Evolutionary conservation across 2,329 filamentous ascomycete genomes (phyloP).

Genomic region (Stylonectria norvegica): DNA sequence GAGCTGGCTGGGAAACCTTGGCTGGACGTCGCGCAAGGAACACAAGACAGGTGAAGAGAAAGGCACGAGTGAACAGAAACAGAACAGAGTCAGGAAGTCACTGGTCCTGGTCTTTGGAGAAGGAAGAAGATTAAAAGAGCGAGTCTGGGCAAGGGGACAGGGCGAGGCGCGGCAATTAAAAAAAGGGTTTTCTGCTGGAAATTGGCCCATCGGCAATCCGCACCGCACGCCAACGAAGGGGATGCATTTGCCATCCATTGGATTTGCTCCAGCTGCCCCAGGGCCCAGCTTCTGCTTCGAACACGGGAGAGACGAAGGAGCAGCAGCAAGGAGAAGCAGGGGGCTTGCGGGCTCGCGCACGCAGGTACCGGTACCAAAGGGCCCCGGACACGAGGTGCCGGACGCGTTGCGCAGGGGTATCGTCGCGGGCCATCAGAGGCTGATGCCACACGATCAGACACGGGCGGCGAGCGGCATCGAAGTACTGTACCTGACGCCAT

Average conservation of each 20-base stretch:
- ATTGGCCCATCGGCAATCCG: constrained; percentile 24
- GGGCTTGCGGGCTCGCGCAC: not conserved
- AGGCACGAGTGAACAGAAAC: constrained; percentile 9
- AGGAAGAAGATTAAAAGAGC: constrained; percentile 16
- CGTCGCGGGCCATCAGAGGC: no score
- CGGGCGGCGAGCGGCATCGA: no score
- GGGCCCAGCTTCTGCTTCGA: no score
- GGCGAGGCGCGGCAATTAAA: constrained; percentile 33
- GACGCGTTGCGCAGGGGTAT: no score
- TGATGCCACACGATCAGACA: no score
- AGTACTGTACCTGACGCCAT: constrained; percentile 1
- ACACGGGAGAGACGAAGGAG: no score
- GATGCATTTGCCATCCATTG: constrained; percentile 5
- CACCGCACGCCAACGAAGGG: constrained; percentile 20
- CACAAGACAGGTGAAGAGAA: constrained; percentile 18
- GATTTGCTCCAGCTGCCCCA: no score
- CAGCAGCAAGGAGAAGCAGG: not conserved
- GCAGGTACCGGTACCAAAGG: constrained; percentile 17
- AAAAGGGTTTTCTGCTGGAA: constrained; percentile 26
- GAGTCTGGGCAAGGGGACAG: constrained; percentile 4
- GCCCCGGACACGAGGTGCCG: not conserved
- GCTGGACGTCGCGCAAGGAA: constrained; percentile 19
- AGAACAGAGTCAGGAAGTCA: constrained; percentile 1
- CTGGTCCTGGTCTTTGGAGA: constrained; percentile 15
- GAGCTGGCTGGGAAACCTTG: constrained; percentile 15